Conservation (phyloP, 495 filamentous ascomycete genomes). For the Thermochaetoides thermophila region DNA sequence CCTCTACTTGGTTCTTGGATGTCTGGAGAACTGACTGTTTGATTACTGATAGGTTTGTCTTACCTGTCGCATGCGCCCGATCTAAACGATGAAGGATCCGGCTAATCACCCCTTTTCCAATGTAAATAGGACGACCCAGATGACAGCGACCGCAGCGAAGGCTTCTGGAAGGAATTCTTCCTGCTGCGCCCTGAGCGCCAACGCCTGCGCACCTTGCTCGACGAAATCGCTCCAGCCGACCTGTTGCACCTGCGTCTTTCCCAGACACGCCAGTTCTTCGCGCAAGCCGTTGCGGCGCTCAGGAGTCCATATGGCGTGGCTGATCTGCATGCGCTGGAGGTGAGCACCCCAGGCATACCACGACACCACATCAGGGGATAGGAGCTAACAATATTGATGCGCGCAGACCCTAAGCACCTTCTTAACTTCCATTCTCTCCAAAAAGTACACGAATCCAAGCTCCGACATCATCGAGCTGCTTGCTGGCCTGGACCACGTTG, state of each 20-base stretch:
- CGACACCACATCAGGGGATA: neutral
- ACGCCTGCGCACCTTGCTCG: conserved; percentile 50
- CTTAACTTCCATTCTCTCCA: conserved; percentile 61
- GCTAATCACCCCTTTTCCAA: neutral
- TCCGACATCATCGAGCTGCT: conserved; percentile 85
- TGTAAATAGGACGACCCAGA: conserved; percentile 32
- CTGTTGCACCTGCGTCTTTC: conserved; percentile 53
- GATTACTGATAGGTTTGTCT: too few species aligned
- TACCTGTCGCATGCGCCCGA: too few species aligned
- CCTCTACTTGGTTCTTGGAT: neutral
- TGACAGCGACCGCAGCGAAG: conserved; percentile 57
- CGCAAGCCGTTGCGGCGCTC: conserved; percentile 52
- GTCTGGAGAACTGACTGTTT: neutral
- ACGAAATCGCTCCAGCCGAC: conserved; percentile 53
- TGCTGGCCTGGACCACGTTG: conserved; percentile 75
- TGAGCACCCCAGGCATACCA: conserved; percentile 28
- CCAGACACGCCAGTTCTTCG: conserved; percentile 71
- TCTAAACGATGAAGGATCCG: too few species aligned
- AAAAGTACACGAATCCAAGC: conserved; percentile 90
- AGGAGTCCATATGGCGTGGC: conserved; percentile 44
- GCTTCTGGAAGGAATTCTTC: conserved; percentile 96
- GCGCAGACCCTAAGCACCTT: conserved; percentile 78
- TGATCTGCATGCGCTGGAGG: conserved; percentile 77
- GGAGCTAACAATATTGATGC: neutral
- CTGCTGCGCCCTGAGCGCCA: conserved; percentile 61